Evolutionary conservation across 768 basidiomycete genomes (phyloP), one percentile per base, ranked within the genome.

Genomic region (Russula sp.): DNA sequence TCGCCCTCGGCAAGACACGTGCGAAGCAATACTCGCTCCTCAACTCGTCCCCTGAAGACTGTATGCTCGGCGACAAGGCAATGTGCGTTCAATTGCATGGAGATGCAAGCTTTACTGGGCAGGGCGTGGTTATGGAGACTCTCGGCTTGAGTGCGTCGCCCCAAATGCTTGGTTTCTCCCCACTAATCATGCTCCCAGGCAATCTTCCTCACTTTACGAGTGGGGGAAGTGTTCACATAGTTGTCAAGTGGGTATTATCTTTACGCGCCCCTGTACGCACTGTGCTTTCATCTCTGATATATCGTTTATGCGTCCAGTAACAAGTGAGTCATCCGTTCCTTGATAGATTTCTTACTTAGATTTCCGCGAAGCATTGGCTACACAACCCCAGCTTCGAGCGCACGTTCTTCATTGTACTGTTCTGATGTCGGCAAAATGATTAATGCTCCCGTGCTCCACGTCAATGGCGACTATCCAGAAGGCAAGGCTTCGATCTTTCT

Each of bases 51-150:
- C 68, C 71, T 8, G 74, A 73, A 10, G 75, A 75, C 18, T 81
- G 78, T 55, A 66, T 69, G 65, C 74, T 82, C 0, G 80, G 90
- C 1, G 85, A 87, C 71, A 82, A 80, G 69, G 94, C 87, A 3
- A 87, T 96, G 84, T 93, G 88, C 65, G 87, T 96, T 0, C 91
- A 94, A 69, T 73, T 97, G 52, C 94, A 96, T 66, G 94, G 94
- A 3, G 94, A 97, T 72, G 93, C 91, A 1, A 91, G 89, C 62
- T 95, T 96, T 70, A 82, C 88, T 0, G 94, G 94, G 0, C 94
- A 96, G 72, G 94, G 94, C 2, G 80, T 96, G 5, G 83, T 94
- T 18, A 94, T 93, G 86, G 94, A 96, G 73, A 80, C 82, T 18
- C 78, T 97, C 37, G 91, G 92, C 6, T 75, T 96, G 59, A 94